A percentile compares a stretch with the other conserved stretches of the same genome.
Evolutionary conservation across 2,329 filamentous ascomycete species (phyloP).

Genomic region (Diatrype stigma): DNA sequence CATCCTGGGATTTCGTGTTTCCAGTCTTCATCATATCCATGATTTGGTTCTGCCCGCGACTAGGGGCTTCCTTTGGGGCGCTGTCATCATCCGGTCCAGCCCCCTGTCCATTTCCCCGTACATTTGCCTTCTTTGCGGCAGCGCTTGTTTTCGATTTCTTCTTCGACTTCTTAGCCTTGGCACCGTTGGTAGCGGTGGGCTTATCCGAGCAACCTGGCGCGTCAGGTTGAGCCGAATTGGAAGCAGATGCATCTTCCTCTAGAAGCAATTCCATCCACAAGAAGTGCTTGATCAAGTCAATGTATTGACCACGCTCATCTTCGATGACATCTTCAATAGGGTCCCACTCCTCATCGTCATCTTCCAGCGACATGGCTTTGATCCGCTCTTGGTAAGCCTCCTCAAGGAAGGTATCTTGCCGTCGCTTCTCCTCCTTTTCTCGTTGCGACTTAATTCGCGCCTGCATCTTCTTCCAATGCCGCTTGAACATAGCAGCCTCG

Average conservation of each 20-base stretch:
- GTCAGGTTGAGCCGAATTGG: not conserved
- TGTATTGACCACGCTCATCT: slow-evolving; percentile 38
- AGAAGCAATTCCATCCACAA: slow-evolving; percentile 33
- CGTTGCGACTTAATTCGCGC: slow-evolving; percentile 34
- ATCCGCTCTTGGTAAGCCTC: slow-evolving; percentile 37
- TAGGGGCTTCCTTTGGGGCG: not conserved
- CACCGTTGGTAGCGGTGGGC: slow-evolving; percentile 10
- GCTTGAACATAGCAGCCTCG: slow-evolving; percentile 42
- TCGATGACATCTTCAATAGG: slow-evolving; percentile 43
- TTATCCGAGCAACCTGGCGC: not conserved
- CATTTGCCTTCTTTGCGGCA: slow-evolving; percentile 4
- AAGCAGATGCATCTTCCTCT: slow-evolving; percentile 7
- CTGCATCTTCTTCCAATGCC: slow-evolving; percentile 41
- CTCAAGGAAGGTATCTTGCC: slow-evolving; percentile 41
- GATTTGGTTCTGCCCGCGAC: slow-evolving; percentile 12
- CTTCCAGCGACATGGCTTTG: slow-evolving; percentile 18
- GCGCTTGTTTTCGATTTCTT: slow-evolving; percentile 23
- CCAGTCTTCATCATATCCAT: slow-evolving; percentile 14
- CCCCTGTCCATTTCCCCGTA: too few relatives aligned
- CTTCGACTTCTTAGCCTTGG: slow-evolving; percentile 29
- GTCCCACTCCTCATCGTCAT: slow-evolving; percentile 40
- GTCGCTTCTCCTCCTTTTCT: slow-evolving; percentile 36
- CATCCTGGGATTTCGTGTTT: slow-evolving; percentile 2
- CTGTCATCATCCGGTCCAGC: not conserved
- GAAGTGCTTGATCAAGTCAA: slow-evolving; percentile 41